Evolutionary conservation across 108 stramenopile species (phyloP).

Genomic region (Skeletonema menzelii): DNA sequence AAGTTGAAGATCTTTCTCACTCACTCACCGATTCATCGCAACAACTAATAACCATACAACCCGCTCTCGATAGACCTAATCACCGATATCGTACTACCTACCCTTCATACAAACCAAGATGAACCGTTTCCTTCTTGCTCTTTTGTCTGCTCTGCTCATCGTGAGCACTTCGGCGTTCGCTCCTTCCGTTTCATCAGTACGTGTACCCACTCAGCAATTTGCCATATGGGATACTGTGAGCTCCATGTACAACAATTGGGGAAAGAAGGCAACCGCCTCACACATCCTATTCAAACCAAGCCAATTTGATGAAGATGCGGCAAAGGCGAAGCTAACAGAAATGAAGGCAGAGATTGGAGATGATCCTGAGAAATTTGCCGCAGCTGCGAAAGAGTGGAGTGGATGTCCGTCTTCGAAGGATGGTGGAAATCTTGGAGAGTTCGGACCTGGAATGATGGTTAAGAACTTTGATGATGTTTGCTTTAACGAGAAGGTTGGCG

Average conservation of each 20-base stretch:
- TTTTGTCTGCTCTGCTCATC: slow-evolving; percentile 24
- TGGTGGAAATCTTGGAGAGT: slow-evolving; percentile 61
- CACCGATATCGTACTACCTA: no score
- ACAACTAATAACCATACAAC: no score
- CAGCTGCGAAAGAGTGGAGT: slow-evolving; percentile 49
- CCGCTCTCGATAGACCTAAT: no score
- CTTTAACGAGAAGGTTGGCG: slow-evolving; percentile 62
- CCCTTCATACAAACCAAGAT: background rate
- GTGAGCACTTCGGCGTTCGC: slow-evolving; percentile 33
- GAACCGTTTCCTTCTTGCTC: slow-evolving; percentile 30
- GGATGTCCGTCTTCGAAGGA: slow-evolving; percentile 51
- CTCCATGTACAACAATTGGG: slow-evolving; percentile 48
- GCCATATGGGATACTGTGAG: slow-evolving; percentile 33
- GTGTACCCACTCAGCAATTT: slow-evolving; percentile 16
- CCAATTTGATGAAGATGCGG: slow-evolving; percentile 47
- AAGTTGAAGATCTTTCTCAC: background rate
- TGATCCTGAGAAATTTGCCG: slow-evolving; percentile 57
- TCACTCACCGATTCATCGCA: no score
- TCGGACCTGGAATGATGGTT: slow-evolving; percentile 77
- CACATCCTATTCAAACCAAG: slow-evolving; percentile 50
- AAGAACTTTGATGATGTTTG: slow-evolving; percentile 59
- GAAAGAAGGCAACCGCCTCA: slow-evolving; percentile 52
- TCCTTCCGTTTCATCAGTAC: slow-evolving; percentile 3
- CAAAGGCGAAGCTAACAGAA: slow-evolving; percentile 36
- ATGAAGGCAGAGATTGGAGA: slow-evolving; percentile 46